These are phyloP conservation scores for Sugiyamaella japonica DNA, from an alignment of 1,139 yeast species.

Conservation along the genomic window DNA sequence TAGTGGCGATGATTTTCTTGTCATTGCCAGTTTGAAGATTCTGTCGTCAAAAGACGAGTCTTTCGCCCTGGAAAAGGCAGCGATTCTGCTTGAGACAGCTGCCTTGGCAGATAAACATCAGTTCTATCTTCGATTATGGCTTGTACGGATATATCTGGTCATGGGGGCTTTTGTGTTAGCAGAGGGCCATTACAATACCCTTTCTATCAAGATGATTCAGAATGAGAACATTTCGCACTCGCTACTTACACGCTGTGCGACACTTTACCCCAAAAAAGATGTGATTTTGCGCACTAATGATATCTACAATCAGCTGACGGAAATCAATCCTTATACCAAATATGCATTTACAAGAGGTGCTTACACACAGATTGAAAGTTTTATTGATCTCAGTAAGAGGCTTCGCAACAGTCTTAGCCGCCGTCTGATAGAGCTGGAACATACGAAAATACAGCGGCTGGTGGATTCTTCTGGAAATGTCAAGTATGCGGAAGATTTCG, in stretches of 20 bases:
- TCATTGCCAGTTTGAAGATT: constrained; percentile 46
- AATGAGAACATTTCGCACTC: constrained; percentile 69
- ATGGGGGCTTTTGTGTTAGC: constrained; percentile 60
- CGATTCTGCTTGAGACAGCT: constrained; percentile 51
- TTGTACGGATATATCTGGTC: constrained; percentile 61
- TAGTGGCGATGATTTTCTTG: constrained; percentile 62
- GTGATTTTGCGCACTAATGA: constrained; percentile 26
- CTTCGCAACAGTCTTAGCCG: constrained; percentile 32
- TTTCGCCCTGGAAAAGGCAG: constrained; percentile 38
- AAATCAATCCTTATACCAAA: constrained; percentile 49
- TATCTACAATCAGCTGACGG: constrained; percentile 56
- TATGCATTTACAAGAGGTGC: constrained; percentile 56
- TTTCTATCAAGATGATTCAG: constrained; percentile 76
- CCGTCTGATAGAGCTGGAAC: constrained; percentile 23
- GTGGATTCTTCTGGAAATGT: constrained; percentile 8
- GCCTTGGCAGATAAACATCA: constrained; percentile 58
- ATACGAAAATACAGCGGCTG: constrained; percentile 22
- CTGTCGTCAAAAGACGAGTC: constrained; percentile 21
- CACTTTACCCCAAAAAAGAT: constrained; percentile 42
- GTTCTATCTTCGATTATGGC: constrained; percentile 67
- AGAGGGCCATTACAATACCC: constrained; percentile 49
- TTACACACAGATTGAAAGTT: constrained; percentile 62
- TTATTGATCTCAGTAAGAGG: constrained; percentile 45
- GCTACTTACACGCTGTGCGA: constrained; percentile 50
- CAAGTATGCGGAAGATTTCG: constrained; percentile 9